These are phyloP conservation scores for Candida insectalens DNA, from an alignment of 805 yeast species.

Conservation along the genomic window DNA sequence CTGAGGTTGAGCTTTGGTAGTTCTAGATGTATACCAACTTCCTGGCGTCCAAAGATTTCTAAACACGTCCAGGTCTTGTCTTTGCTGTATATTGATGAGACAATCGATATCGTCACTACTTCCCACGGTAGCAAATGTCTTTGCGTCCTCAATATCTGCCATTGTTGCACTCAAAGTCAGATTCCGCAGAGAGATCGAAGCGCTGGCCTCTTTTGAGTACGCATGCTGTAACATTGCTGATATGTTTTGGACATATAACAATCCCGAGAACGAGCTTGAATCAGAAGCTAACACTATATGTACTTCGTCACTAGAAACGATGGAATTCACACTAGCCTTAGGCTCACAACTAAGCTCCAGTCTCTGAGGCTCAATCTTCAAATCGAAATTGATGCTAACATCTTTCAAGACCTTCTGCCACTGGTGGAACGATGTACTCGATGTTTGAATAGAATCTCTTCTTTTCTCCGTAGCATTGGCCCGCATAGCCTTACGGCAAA, in stretches of 20 bases:
- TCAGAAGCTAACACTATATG: constrained; percentile 47
- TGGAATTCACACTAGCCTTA: constrained; percentile 83
- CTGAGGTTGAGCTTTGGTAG: constrained; percentile 1
- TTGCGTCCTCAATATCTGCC: constrained; percentile 28
- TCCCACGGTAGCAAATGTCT: constrained; percentile 37
- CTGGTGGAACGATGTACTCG: constrained; percentile 16
- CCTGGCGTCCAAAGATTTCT: constrained; percentile 71
- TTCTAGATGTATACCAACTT: constrained; percentile 16
- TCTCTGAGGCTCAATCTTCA: constrained; percentile 64
- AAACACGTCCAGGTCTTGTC: constrained; percentile 79
- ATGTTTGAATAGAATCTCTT: neutral
- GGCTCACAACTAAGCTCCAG: constrained; percentile 86
- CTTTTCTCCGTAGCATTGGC: constrained; percentile 1
- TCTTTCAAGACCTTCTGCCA: constrained; percentile 39
- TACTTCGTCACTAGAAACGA: constrained; percentile 65
- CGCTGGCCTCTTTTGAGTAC: constrained; percentile 84
- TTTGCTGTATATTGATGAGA: constrained; percentile 69
- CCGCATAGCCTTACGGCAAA: constrained; percentile 39
- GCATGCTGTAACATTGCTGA: constrained; percentile 77
- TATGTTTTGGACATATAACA: constrained; percentile 42
- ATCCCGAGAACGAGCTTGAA: constrained; percentile 28
- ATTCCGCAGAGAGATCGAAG: constrained; percentile 43
- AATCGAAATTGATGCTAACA: constrained; percentile 51
- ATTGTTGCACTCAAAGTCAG: constrained; percentile 40
- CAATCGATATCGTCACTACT: constrained; percentile 46